These are phyloP conservation scores for Ophiosphaerella korrae DNA, from an alignment of 2,329 filamentous ascomycete species.

Conservation along the genomic window DNA sequence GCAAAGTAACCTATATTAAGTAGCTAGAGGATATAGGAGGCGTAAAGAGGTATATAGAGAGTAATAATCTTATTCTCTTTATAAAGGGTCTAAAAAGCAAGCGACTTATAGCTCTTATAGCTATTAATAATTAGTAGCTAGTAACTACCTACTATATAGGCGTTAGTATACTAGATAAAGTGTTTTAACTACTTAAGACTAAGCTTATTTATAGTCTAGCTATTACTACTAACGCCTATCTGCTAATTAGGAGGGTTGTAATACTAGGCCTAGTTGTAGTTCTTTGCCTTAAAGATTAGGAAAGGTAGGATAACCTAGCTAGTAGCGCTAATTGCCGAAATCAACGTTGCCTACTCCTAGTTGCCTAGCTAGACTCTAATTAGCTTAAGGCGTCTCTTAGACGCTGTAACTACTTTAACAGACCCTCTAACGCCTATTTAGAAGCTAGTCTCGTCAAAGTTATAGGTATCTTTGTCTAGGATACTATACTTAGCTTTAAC, in stretches of 20 bases:
- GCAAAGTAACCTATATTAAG: too few relatives aligned
- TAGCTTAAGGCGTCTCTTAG: conserved; percentile 18
- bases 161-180: conserved; percentile 15
- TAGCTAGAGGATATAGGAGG: too few relatives aligned
- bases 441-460: too few relatives aligned
- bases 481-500: too few relatives aligned
- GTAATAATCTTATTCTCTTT: conserved; percentile 1
- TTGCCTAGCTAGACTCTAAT: conserved; percentile 31
- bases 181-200: conserved; percentile 38
- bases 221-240: conserved; percentile 37
- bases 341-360: conserved; percentile 31
- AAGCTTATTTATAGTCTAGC: conserved; percentile 45
- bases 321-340: conserved; percentile 15
- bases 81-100: not conserved
- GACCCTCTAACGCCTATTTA: conserved; percentile 36
- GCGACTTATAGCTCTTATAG: conserved; percentile 42
- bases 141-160: conserved; percentile 30
- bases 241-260: conserved; percentile 27
- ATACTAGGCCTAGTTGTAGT: conserved; percentile 1
- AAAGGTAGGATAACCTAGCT: conserved; percentile 14
- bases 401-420: conserved; percentile 32
- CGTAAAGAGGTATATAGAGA: not conserved
- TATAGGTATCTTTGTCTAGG: too few relatives aligned
- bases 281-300: conserved; percentile 20
- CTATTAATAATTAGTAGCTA: conserved; percentile 48